A percentile compares a stretch with the other conserved stretches of the same genome.
Conservation (phyloP, 2,329 filamentous ascomycete species). For the Clarireedia hainanense region DNA sequence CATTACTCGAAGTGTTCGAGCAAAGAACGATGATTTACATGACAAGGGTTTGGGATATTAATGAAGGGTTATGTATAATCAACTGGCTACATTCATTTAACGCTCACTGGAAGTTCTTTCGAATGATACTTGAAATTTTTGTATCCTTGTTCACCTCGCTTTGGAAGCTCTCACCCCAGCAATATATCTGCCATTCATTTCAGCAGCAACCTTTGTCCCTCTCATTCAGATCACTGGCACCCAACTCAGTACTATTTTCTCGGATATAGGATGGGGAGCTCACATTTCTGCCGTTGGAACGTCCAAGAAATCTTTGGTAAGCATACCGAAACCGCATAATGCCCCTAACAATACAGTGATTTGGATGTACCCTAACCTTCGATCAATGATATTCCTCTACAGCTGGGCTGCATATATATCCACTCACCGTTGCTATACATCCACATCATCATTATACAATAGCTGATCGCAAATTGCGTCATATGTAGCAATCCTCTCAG, state of each 20-base stretch:
- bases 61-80: background rate
- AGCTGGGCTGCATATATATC: background rate
- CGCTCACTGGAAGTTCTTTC: background rate
- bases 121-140: background rate
- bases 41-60: background rate
- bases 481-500: constrained; percentile 15
- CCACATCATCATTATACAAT: constrained; percentile 18
- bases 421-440: constrained; percentile 22
- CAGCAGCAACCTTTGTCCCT: constrained; percentile 10
- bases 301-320: constrained; percentile 16
- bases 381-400: background rate
- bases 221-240: background rate
- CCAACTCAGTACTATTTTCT: too few relatives aligned
- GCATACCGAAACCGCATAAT: constrained; percentile 18
- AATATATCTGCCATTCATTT: background rate
- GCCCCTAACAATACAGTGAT: constrained; percentile 18
- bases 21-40: too few relatives aligned
- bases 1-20: too few relatives aligned
- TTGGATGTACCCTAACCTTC: constrained; percentile 19
- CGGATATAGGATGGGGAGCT: background rate
- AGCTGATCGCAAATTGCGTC: constrained; percentile 17
- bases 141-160: background rate
- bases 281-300: background rate
- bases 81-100: background rate
- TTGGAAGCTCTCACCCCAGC: background rate